Percentiles rank a stretch among this genome's conserved stretches.
Conservation (phyloP, 2,329 filamentous ascomycete genomes). For the Hypoxylon sp. region DNA sequence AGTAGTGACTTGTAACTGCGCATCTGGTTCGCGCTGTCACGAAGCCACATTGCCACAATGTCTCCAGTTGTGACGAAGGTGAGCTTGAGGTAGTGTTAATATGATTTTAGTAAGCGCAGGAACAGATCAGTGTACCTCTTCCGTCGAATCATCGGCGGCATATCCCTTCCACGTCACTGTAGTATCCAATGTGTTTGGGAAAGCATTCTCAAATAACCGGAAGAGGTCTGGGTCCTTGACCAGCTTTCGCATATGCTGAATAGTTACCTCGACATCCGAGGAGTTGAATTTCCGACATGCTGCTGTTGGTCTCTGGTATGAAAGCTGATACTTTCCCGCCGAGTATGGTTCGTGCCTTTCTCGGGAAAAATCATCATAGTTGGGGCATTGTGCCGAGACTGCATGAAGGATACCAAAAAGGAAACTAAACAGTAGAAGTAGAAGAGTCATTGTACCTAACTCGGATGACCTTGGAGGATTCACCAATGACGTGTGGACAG, state of each 20-base stretch:
- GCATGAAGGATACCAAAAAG: conserved; percentile 24
- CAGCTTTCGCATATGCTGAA: conserved; percentile 76
- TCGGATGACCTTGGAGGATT: conserved; percentile 17
- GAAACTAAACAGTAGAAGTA: conserved; percentile 27
- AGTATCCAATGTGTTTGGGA: conserved; percentile 82
- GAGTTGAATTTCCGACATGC: conserved; percentile 88
- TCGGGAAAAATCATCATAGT: conserved; percentile 74
- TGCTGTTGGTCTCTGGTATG: conserved; percentile 82
- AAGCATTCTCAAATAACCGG: conserved; percentile 79
- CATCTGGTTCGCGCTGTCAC: conserved; percentile 87
- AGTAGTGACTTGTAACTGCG: conserved; percentile 80
- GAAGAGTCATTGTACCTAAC: conserved; percentile 36
- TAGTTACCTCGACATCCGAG: conserved; percentile 80
- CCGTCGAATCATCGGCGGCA: conserved; percentile 68
- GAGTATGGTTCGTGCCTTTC: conserved; percentile 79
- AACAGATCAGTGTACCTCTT: conserved; percentile 75
- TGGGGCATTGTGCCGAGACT: conserved; percentile 66
- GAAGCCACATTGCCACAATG: conserved; percentile 93
- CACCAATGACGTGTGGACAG: conserved; percentile 19
- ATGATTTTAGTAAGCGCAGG: conserved; percentile 52
- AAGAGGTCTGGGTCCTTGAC: conserved; percentile 84
- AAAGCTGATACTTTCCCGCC: conserved; percentile 80
- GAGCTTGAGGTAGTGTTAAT: conserved; percentile 61
- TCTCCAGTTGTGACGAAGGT: conserved; percentile 89
- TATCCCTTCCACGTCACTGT: conserved; percentile 78